These are phyloP conservation scores for Fraxinus baroniana DNA, from an alignment of 305 asterid genomes.

Conservation along the genomic window DNA sequence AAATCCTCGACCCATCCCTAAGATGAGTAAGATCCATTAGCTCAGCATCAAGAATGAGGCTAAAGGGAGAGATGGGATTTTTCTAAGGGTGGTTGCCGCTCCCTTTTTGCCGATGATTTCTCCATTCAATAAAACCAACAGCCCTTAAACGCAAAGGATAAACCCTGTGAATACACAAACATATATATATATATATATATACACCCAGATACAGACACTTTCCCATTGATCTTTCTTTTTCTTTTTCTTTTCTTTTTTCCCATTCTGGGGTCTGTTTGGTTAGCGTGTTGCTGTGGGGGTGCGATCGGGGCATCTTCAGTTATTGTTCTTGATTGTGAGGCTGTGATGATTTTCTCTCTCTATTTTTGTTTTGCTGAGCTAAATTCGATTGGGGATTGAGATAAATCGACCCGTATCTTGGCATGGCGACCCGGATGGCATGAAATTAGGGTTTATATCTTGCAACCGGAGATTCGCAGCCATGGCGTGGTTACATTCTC, in stretches of 20 bases:
- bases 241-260: neutral
- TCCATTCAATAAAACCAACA: neutral
- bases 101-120: constrained; percentile 22
- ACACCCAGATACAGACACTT: neutral
- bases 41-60: constrained; percentile 23
- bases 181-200: neutral
- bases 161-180: neutral
- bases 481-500: constrained; percentile 7
- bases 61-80: constrained; percentile 22
- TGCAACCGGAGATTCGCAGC: constrained; percentile 16
- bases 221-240: neutral
- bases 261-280: neutral
- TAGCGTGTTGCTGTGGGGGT: neutral
- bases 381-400: neutral
- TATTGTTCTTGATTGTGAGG: neutral
- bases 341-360: constrained; percentile 7
- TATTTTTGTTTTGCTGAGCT: neutral
- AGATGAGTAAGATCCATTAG: neutral
- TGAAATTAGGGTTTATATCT: neutral
- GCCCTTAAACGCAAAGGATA: neutral
- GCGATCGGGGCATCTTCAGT: neutral
- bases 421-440: constrained; percentile 15
- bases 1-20: neutral
- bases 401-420: constrained; percentile 17
- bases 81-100: constrained; percentile 33